Evolutionary conservation across 148 eudicot genomes (phyloP).

Genomic region (Camellia granthamiana): DNA sequence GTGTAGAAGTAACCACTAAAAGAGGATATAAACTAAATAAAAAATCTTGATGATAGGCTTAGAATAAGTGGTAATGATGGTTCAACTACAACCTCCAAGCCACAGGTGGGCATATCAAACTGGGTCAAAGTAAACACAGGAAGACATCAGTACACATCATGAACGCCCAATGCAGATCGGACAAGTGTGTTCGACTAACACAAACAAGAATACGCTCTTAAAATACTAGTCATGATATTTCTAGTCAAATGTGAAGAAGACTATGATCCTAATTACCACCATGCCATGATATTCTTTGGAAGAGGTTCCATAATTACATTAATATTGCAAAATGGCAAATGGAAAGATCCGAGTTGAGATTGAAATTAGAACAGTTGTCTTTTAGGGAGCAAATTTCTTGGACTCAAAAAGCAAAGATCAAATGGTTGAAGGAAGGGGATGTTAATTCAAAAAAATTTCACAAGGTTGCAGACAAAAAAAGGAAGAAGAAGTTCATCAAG

Average conservation of each 20-base stretch:
- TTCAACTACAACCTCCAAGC: neutral
- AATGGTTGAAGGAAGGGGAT: no score
- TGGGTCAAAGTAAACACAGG: neutral
- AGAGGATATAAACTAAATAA: neutral
- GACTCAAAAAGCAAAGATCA: no score
- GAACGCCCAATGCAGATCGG: neutral
- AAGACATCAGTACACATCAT: neutral
- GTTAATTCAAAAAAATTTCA: no score
- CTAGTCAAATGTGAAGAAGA: neutral
- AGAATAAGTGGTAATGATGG: neutral
- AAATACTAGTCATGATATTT: neutral
- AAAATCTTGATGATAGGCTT: neutral
- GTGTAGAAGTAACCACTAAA: neutral
- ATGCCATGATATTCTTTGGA: neutral
- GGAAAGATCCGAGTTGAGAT: no score
- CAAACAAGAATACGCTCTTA: neutral
- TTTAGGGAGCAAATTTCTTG: no score
- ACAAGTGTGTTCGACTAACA: no score
- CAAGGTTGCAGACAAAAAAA: no score
- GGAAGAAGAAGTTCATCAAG: no score
- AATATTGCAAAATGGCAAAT: neutral
- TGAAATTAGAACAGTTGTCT: no score
- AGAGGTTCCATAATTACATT: neutral
- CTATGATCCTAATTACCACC: neutral
- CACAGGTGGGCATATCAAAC: neutral